A percentile compares a stretch with the other conserved stretches of the same genome.
phyloP scores from a whole-genome alignment of 371 early-diverging fungal genomes.

The Mortierella sp. region DNA sequence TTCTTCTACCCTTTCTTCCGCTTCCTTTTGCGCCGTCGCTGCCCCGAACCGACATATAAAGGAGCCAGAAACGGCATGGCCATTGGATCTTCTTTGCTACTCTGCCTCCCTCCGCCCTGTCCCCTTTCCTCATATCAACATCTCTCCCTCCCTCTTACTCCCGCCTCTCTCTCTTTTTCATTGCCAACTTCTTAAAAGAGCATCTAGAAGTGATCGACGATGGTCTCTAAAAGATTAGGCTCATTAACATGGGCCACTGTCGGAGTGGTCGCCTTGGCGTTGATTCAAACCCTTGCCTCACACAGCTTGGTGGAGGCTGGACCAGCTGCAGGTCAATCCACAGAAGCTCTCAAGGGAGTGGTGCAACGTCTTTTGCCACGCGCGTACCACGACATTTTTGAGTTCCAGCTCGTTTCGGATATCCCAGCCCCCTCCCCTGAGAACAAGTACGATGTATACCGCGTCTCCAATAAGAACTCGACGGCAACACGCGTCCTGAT shows the following conservation, averaged over 20 bases:
- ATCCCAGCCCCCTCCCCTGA: conserved; percentile 22
- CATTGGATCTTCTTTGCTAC: not conserved
- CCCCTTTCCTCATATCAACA: not conserved
- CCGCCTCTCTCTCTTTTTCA: no score
- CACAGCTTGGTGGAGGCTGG: not conserved
- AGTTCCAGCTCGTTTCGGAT: conserved; percentile 35
- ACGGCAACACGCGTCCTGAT: conserved; percentile 20
- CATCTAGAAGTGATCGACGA: not conserved
- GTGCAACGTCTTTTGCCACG: conserved; percentile 38
- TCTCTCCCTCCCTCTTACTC: not conserved
- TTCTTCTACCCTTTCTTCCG: not conserved
- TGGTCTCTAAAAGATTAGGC: conserved; percentile 10
- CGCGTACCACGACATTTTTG: conserved; percentile 46
- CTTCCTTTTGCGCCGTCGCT: conserved; percentile 6
- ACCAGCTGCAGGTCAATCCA: conserved; percentile 4
- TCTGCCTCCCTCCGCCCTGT: not conserved
- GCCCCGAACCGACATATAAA: not conserved
- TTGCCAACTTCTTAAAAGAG: not conserved
- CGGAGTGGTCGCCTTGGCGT: conserved; percentile 14
- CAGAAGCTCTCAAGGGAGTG: conserved; percentile 18
- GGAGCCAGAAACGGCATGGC: not conserved
- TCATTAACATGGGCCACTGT: conserved; percentile 23
- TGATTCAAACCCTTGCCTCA: conserved; percentile 13
- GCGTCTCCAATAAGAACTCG: conserved; percentile 38
- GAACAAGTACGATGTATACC: conserved; percentile 48